Evolutionary conservation across 2,329 filamentous ascomycete genomes (phyloP).

Genomic region (Aureobasidium sp.): DNA sequence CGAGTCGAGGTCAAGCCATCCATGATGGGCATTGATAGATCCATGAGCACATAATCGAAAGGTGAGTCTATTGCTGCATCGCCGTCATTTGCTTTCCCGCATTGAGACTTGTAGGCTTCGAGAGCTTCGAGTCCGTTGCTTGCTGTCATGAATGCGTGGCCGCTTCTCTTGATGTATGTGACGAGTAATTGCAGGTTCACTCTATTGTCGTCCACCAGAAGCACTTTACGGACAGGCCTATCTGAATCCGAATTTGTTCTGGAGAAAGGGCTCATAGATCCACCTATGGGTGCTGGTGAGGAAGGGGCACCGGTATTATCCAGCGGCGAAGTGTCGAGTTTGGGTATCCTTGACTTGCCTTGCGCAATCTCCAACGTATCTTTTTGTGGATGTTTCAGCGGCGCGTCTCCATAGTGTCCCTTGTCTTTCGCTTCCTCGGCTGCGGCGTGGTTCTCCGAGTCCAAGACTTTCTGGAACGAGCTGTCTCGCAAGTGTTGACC

Average conservation of each 20-base stretch:
- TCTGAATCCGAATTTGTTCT: background rate
- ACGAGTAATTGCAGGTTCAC: conserved; percentile 17
- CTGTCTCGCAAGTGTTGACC: background rate
- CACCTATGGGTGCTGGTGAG: background rate
- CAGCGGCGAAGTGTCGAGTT: background rate
- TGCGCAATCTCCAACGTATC: background rate
- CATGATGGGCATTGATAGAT: conserved; percentile 13
- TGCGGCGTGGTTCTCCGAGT: background rate
- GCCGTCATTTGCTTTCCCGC: background rate
- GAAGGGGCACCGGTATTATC: background rate
- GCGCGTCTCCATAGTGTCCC: background rate
- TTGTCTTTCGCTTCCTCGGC: background rate
- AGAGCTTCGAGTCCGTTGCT: conserved; percentile 38
- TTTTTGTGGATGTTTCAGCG: background rate
- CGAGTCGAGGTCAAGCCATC: conserved; percentile 9
- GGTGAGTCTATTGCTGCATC: background rate
- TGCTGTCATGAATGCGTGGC: conserved; percentile 21
- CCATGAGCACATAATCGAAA: conserved; percentile 39
- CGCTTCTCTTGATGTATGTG: conserved; percentile 12
- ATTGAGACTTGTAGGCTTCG: conserved; percentile 23
- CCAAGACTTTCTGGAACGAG: background rate
- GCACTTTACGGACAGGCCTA: background rate
- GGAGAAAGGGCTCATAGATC: background rate
- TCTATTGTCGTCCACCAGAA: conserved; percentile 19
- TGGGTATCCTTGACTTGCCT: background rate